A percentile compares a stretch with the other conserved stretches of the same genome.
These are phyloP conservation scores for Epichloe sibirici DNA, from an alignment of 2,329 filamentous ascomycete genomes.

Conservation along the genomic window DNA sequence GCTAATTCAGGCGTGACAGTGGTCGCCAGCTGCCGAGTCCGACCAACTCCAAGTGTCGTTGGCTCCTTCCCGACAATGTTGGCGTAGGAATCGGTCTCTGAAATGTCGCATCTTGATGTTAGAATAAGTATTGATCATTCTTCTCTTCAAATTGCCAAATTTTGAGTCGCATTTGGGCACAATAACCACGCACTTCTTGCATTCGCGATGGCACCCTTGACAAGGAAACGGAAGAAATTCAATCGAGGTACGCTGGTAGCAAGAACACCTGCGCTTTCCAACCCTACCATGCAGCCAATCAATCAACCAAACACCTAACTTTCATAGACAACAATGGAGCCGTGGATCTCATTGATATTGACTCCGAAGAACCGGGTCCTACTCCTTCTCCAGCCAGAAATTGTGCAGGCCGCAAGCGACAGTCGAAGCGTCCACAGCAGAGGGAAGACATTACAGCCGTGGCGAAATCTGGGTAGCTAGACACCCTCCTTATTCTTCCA, in stretches of 20 bases:
- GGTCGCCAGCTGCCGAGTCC: not conserved
- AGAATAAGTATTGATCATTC: not conserved
- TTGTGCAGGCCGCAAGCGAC: not conserved
- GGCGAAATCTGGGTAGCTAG: not conserved
- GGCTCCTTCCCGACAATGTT: not conserved
- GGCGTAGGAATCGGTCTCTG: not conserved
- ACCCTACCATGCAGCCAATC: not conserved
- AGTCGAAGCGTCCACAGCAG: not conserved
- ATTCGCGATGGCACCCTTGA: constrained; percentile 15
- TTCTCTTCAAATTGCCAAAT: not conserved
- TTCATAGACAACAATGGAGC: not conserved
- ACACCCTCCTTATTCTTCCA: not conserved
- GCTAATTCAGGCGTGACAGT: not conserved
- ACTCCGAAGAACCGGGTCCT: not conserved
- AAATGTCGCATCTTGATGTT: not conserved
- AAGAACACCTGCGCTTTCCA: not conserved
- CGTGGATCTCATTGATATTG: not conserved
- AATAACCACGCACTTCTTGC: not conserved
- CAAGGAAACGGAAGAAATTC: constrained; percentile 15
- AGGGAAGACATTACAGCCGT: not conserved
- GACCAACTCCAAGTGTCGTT: not conserved
- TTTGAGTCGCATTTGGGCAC: not conserved
- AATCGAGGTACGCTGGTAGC: constrained; percentile 10
- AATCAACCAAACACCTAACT: not conserved
- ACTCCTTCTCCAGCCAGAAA: not conserved